phyloP scores from a whole-genome alignment of 169 alveolate species.

The Prorocentrum cordatum region DNA sequence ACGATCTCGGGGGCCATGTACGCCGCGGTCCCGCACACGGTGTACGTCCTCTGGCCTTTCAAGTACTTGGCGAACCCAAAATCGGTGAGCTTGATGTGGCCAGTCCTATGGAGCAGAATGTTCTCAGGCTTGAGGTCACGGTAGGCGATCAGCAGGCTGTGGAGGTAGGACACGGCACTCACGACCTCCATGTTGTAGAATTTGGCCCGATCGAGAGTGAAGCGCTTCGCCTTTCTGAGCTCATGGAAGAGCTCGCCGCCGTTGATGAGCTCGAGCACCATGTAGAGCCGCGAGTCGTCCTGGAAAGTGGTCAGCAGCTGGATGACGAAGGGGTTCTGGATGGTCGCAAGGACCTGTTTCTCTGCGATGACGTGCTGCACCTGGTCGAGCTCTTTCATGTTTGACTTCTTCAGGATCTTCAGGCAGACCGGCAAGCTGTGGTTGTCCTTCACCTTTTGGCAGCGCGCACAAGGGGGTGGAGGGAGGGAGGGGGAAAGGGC shows the following conservation, averaged over 20 bases:
- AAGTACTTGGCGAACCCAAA: conserved; percentile 96
- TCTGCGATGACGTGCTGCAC: not conserved
- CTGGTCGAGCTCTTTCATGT: not conserved
- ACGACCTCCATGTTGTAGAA: conserved; percentile 84
- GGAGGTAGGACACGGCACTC: conserved; percentile 90
- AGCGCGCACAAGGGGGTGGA: no score
- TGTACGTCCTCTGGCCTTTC: conserved; percentile 85
- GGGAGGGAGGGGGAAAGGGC: no score
- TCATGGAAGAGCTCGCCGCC: conserved; percentile 85
- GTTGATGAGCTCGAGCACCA: conserved; percentile 76
- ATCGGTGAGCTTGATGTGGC: conserved; percentile 95
- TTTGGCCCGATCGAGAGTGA: conserved; percentile 76
- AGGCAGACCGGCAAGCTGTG: no score
- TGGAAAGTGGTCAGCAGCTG: conserved; percentile 79
- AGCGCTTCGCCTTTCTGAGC: conserved; percentile 78
- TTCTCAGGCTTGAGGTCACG: conserved; percentile 95
- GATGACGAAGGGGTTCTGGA: conserved; percentile 80
- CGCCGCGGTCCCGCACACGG: conserved; percentile 99
- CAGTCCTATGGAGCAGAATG: conserved; percentile 91
- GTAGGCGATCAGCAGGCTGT: conserved; percentile 82
- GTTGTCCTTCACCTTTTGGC: no score
- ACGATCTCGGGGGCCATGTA: conserved; percentile 98
- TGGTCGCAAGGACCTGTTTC: conserved; percentile 5
- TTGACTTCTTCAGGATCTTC: not conserved
- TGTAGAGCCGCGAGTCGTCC: conserved; percentile 76